Base-by-base conservation (phyloP, 805 yeast species). In the Priceomyces melissophilus region DNA sequence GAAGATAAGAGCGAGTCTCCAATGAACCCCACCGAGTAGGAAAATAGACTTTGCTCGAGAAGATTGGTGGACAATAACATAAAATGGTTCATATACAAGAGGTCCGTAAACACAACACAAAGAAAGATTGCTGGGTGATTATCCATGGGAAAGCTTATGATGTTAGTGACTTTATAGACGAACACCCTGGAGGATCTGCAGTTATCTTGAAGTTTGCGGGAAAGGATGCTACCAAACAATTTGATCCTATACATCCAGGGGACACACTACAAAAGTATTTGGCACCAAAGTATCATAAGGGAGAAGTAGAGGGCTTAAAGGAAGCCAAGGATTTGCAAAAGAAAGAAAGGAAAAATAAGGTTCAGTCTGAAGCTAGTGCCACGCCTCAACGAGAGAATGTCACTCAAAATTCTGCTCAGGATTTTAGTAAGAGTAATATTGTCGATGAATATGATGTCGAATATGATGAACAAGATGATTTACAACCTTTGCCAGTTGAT, bases 201-300 rank as follows among this genome's bases (percentile, higher is more conserved):
- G 73, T 79, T 40, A 76, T 80, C 28, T 59, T 76, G 41, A 77
- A 76, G 54, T 80, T 58, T 53, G 67, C 69, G n/a, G 73, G 76
- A 1, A 61, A 61, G 42, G 73, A 67, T 46, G 95, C 91, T 9
- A 83, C 93, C 6, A 81, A 83, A 52, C 79, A 87, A 8, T 91
- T 88, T 57, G 87, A 84, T 44, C 96, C 96, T 13, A 74, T 91
- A 45, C 99, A 91, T 61, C 93, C 98, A 0, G 78, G 83, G n/a
- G 96, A 89, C 52, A 84, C 87, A 5, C 71, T 91, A 40, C 81
- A 78, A 23, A 81, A 82, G 54, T 81, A 80, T 51, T 61, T 87
- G 30, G 95, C 60, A 2, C 48, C 53, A 4, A 54, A 67, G 42
- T 57, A 55, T 30, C 71, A 64, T 43, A 49, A 54, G 37, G 75